phyloP scores from a whole-genome alignment of 495 filamentous ascomycete species.

The Podospora fimiseda region DNA sequence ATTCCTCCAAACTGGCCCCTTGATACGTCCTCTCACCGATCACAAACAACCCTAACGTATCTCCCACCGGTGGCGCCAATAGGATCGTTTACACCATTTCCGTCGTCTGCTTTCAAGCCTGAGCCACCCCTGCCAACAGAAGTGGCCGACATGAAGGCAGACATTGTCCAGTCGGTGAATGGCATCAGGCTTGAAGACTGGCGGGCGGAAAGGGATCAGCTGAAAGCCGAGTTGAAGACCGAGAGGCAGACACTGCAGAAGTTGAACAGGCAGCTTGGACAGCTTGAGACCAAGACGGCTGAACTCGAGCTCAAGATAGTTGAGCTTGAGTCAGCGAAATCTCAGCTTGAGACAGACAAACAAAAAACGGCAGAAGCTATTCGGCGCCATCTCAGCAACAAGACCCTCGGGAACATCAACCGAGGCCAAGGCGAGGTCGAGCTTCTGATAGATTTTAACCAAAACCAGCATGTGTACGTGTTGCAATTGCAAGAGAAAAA shows the following conservation, averaged over 20 bases:
- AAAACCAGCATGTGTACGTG: neutral
- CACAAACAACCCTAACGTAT: neutral
- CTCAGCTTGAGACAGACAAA: neutral
- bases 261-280: neutral
- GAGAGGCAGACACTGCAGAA: neutral
- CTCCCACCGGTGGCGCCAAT: neutral
- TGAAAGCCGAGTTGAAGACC: neutral
- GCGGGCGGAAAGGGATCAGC: neutral
- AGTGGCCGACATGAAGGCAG: neutral
- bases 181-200: neutral
- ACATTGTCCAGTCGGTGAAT: neutral
- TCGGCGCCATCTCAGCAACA: neutral
- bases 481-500: neutral
- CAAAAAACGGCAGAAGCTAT: neutral
- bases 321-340: neutral
- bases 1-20: too few relatives aligned
- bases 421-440: neutral
- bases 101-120: neutral
- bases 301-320: neutral
- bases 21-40: neutral
- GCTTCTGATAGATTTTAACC: neutral
- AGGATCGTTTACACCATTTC: neutral
- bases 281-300: neutral
- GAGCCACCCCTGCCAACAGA: neutral
- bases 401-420: neutral